Conservation (phyloP, 2,329 filamentous ascomycete genomes). For the Colletotrichum noveboracense region DNA sequence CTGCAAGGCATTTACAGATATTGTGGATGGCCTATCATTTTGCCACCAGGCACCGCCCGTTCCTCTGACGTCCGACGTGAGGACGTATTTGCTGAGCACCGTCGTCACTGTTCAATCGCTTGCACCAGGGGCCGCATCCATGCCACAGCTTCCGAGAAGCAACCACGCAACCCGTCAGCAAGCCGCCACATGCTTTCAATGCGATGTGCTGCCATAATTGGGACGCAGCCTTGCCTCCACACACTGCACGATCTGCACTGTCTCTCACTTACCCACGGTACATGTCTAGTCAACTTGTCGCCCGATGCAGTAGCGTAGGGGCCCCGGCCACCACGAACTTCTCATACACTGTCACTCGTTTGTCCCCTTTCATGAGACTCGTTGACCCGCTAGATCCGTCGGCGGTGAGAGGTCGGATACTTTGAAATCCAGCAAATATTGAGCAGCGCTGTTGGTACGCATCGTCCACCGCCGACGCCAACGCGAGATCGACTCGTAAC, state of each 20-base stretch:
- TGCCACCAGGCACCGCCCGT: slow-evolving; percentile 15
- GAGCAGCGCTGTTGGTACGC: background rate
- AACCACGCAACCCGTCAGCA: background rate
- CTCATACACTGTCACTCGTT: background rate
- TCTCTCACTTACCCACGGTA: background rate
- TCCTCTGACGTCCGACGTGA: background rate
- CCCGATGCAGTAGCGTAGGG: background rate
- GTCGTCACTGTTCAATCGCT: background rate
- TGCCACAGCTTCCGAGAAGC: background rate
- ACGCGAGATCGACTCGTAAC: background rate
- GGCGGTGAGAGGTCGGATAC: background rate
- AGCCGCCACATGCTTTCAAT: background rate
- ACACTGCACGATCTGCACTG: background rate
- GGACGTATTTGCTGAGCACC: background rate
- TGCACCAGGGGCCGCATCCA: background rate
- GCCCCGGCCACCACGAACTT: background rate
- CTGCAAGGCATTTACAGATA: background rate
- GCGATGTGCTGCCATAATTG: background rate
- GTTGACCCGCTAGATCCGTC: background rate
- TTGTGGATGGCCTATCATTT: background rate
- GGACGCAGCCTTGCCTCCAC: background rate
- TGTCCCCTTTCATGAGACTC: background rate
- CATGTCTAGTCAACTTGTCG: background rate
- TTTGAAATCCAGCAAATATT: background rate
- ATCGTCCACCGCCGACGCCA: background rate